These are phyloP conservation scores for Coemansia sp. DNA, from an alignment of 192 early-diverging fungal genomes.

Conservation along the genomic window DNA sequence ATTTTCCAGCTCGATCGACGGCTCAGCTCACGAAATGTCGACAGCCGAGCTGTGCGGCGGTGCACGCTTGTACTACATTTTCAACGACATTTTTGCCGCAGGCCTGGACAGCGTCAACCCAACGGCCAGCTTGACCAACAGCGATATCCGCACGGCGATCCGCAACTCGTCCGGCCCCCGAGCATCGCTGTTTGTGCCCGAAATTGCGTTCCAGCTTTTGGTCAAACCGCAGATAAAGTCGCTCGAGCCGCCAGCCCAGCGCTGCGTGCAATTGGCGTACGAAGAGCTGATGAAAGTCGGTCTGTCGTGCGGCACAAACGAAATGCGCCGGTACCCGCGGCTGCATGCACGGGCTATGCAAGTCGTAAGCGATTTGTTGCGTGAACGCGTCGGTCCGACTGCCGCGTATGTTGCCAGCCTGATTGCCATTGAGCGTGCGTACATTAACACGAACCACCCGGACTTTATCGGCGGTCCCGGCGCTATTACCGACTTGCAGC, in stretches of 20 bases:
- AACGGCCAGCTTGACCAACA: slow-evolving; percentile 64
- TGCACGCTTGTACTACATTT: slow-evolving; percentile 79
- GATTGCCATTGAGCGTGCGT: slow-evolving; percentile 76
- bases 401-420: slow-evolving; percentile 73
- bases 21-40: slow-evolving; percentile 65
- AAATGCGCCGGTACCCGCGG: slow-evolving; percentile 72
- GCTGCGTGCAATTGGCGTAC: slow-evolving; percentile 80
- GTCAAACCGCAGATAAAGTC: slow-evolving; percentile 78
- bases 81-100: slow-evolving; percentile 74
- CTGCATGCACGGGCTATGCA: slow-evolving; percentile 71
- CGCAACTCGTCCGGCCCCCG: slow-evolving; percentile 80
- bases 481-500: slow-evolving; percentile 70
- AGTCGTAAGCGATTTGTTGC: slow-evolving; percentile 73
- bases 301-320: slow-evolving; percentile 72
- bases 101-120: slow-evolving; percentile 72
- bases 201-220: slow-evolving; percentile 79
- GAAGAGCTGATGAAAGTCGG: slow-evolving; percentile 81
- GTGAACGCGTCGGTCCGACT: slow-evolving; percentile 71
- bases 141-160: slow-evolving; percentile 78
- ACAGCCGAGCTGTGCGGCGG: slow-evolving; percentile 79
- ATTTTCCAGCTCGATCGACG: slow-evolving; percentile 76
- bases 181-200: slow-evolving; percentile 78
- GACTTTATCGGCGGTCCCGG: slow-evolving; percentile 79
- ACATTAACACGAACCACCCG: slow-evolving; percentile 84
- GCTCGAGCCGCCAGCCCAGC: slow-evolving; percentile 69